Percentiles rank a stretch among this genome's conserved stretches.
Evolutionary conservation across 345 rosid species (phyloP).

Genomic region (Gossypioides kirkii): DNA sequence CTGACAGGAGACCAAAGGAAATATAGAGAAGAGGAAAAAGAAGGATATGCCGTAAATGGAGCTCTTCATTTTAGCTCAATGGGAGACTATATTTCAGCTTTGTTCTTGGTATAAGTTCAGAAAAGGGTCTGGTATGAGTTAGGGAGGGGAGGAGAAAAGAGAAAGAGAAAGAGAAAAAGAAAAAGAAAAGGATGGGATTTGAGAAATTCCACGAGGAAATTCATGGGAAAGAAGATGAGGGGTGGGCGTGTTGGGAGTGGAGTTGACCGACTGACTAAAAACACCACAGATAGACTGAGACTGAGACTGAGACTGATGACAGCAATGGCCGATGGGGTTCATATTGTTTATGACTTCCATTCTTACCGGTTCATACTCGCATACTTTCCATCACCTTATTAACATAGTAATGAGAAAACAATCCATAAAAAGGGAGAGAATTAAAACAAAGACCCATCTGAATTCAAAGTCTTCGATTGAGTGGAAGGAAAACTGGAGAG

Average conservation of each 20-base stretch:
- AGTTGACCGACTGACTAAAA: conserved; percentile 20
- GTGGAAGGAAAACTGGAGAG: background rate
- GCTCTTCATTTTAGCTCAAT: conserved; percentile 1
- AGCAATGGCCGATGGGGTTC: background rate
- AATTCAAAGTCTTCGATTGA: background rate
- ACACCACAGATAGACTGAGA: background rate
- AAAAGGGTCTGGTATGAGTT: background rate
- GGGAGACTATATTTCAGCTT: background rate
- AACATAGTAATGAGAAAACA: background rate
- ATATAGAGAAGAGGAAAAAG: conserved; percentile 18
- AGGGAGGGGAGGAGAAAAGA: background rate
- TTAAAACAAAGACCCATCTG: background rate
- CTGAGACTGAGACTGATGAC: conserved; percentile 10
- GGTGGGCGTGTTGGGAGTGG: conserved; percentile 18
- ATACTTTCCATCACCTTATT: background rate
- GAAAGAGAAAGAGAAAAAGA: background rate
- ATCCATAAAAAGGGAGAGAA: too few species aligned
- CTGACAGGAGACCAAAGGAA: conserved; percentile 26
- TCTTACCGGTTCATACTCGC: background rate
- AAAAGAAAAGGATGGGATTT: background rate
- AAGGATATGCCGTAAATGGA: background rate
- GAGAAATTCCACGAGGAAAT: conserved; percentile 5
- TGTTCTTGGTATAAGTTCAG: conserved; percentile 5
- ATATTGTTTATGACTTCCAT: background rate
- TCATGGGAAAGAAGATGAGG: conserved; percentile 20